A percentile compares a stretch with the other conserved stretches of the same genome.
Conservation (phyloP, 108 stramenopile genomes). For the Skeletonema marinoi region DNA sequence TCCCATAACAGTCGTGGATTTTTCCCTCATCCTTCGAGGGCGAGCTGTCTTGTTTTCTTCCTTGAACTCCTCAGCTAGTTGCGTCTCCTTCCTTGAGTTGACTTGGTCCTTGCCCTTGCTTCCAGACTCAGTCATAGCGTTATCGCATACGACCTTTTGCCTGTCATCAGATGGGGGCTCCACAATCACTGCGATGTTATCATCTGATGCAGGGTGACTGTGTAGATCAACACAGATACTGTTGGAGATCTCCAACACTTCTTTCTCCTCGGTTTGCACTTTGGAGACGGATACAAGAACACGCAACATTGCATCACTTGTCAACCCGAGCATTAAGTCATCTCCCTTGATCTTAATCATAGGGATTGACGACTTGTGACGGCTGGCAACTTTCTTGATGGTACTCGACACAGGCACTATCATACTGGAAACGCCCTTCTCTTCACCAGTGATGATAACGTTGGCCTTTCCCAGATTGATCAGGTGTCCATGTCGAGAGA, state of each 20-base stretch:
- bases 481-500: not conserved
- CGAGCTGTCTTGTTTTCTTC: too few relatives aligned
- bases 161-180: not conserved
- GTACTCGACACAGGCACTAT: conserved; percentile 5
- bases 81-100: too few relatives aligned
- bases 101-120: not conserved
- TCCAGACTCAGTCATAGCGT: not conserved
- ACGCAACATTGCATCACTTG: conserved; percentile 10
- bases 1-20: too few relatives aligned
- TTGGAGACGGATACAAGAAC: conserved; percentile 4
- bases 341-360: conserved; percentile 38
- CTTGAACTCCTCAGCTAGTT: too few relatives aligned
- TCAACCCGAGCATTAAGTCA: conserved; percentile 17
- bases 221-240: not conserved
- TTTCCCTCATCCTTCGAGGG: too few relatives aligned
- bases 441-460: conserved; percentile 25
- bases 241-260: not conserved
- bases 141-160: not conserved
- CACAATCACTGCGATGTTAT: too few relatives aligned
- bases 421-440: not conserved
- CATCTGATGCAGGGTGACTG: not conserved
- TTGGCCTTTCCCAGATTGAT: conserved; percentile 10
- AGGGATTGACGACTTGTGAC: not conserved
- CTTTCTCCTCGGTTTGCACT: not conserved
- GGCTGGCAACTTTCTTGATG: not conserved